Evolutionary conservation across 805 yeast genomes (phyloP), one percentile per base, ranked within the genome.

Genomic region (Tetrapisispora iriomotensis): DNA sequence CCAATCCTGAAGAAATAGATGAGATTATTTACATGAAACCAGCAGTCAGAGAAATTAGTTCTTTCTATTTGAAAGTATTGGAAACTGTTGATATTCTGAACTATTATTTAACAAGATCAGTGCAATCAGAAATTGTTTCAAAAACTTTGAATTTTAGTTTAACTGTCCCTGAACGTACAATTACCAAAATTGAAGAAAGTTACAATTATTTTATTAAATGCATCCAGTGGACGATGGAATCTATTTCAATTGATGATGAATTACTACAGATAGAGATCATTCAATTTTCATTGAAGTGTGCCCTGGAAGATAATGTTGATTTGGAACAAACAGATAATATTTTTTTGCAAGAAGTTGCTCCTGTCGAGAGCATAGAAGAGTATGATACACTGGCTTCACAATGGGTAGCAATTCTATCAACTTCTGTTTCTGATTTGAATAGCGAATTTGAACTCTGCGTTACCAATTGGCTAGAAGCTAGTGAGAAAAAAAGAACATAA

Each of bases 211-310:
- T 53, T 38, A 56, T 58, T 23, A 60, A 60, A 33, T 59, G 53
- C 39, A 54, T 57, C 6, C 64, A 60, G 41, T 60, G 65, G 65
- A 47, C 54, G 54, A 36, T 55, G 12, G 64, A 58, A 32, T 51
- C 64, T 0, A 26, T 57, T 25, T 48, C 44, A 4, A 34, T 47
- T 8, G 47, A 41, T 7, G 48, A 45, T 37, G 38, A 41, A 1
- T 28, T 53, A 7, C 24, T 49, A 27, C 47, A 51, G 8, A 41
- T 58, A 30, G 65, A 60, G 38, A 51, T 60, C 3, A 44, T 60
- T 9, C 54, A 53, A 30, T 51, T 57, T 32, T 53, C 62, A 8
- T 32, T 50, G 9, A 60, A 51, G 39, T 57, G 58, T 43, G 64
- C 62, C 3, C 41, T 40, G 14, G 63, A 58, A 33, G 58, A 58